Evolutionary conservation across 176 grass and related monocot species (phyloP).

Genomic region (Musa acuminata): DNA sequence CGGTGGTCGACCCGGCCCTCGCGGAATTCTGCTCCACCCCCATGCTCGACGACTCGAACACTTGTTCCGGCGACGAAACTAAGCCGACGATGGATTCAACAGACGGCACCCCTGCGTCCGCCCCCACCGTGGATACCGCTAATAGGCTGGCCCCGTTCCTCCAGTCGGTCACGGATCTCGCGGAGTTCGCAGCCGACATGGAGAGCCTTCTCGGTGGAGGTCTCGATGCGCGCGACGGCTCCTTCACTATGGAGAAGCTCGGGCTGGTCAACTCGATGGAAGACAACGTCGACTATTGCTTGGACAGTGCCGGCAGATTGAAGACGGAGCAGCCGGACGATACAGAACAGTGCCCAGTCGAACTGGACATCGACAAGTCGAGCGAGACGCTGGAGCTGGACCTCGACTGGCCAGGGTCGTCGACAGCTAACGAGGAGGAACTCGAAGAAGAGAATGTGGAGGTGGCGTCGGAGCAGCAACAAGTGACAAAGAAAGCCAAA

Average conservation of each 20-base stretch:
- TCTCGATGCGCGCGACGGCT: conserved; percentile 32
- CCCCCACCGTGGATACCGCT: conserved; percentile 1
- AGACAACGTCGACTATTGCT: conserved; percentile 13
- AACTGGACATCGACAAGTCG: conserved; percentile 36
- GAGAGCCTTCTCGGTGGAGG: conserved; percentile 61
- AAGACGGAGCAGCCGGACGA: neutral
- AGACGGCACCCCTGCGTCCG: conserved; percentile 20
- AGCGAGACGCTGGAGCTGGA: conserved; percentile 60
- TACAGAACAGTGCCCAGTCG: neutral
- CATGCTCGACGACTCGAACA: conserved; percentile 29
- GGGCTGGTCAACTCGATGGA: conserved; percentile 32
- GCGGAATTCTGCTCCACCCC: conserved; percentile 53
- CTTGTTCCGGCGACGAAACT: conserved; percentile 17
- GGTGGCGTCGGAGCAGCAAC: conserved; percentile 14
- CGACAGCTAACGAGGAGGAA: conserved; percentile 28
- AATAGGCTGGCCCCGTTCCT: conserved; percentile 22
- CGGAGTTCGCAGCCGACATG: conserved; percentile 90
- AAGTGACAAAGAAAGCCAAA: conserved; percentile 31
- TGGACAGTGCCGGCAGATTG: neutral
- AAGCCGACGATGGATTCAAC: neutral
- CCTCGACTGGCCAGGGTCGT: conserved; percentile 39
- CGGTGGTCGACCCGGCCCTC: conserved; percentile 49
- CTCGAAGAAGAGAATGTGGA: conserved; percentile 14
- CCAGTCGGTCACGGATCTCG: conserved; percentile 62
- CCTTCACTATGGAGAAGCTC: conserved; percentile 61